Evolutionary conservation across 192 early-diverging fungal genomes (phyloP).

Genomic region (Mortierella antarctica): DNA sequence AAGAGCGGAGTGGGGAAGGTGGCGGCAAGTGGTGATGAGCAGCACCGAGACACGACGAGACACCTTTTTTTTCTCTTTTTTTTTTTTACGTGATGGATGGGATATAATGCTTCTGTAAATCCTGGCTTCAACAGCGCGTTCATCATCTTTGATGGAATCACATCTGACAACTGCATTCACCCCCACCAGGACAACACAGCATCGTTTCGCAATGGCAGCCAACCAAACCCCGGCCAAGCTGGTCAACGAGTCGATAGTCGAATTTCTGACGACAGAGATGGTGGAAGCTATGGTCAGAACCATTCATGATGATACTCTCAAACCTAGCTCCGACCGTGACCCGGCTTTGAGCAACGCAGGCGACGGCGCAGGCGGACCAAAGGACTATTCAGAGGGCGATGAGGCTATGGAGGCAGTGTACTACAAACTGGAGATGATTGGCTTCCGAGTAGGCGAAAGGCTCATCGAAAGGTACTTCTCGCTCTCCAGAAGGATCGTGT

Average conservation of each 20-base stretch:
- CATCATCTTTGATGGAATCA: too few species aligned
- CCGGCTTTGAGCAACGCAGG: conserved; percentile 30
- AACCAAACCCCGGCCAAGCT: conserved; percentile 30
- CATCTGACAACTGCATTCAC: neutral
- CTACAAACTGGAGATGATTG: conserved; percentile 91
- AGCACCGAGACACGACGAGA: neutral
- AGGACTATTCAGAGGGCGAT: conserved; percentile 61
- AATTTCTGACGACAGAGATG: conserved; percentile 82
- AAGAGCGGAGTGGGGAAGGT: too few species aligned
- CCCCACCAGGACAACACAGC: neutral
- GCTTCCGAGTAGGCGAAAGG: conserved; percentile 89
- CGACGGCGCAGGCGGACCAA: conserved; percentile 40
- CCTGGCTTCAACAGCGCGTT: too few species aligned
- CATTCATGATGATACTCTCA: conserved; percentile 56
- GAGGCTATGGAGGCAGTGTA: conserved; percentile 89
- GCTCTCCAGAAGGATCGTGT: too few species aligned
- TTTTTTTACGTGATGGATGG: conserved; percentile 1
- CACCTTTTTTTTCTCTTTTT: neutral
- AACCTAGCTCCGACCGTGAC: conserved; percentile 27
- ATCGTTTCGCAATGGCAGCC: conserved; percentile 22
- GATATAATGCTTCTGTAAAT: too few species aligned
- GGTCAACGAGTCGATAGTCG: conserved; percentile 77
- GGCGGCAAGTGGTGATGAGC: neutral
- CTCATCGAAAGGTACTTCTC: conserved; percentile 80
- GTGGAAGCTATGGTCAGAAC: conserved; percentile 73